Evolutionary conservation across 2,329 filamentous ascomycete species (phyloP), one percentile per base, ranked within the genome.

Genomic region (Ascochyta rabiei): DNA sequence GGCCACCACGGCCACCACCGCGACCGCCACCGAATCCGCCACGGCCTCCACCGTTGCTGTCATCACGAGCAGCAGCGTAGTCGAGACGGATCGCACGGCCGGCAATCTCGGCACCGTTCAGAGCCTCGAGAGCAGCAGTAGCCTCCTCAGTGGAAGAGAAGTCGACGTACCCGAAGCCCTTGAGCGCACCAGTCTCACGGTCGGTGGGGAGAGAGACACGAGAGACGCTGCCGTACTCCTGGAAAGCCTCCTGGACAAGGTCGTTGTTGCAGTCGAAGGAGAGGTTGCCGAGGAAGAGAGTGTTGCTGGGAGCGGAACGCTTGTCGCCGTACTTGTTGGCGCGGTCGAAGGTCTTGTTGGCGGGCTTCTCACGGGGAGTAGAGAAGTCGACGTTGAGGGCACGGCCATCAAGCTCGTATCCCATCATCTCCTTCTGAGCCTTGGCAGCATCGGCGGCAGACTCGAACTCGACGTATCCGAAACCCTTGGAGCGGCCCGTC

Each of bases 81-180:
- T 96, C 93, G 48, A 96, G 86, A 67, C 93, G 90, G 64, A 96
- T 82, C 48, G 84, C 76, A 67, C 93, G 91, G 52, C 89, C 86
- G 61, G 81, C 83, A 67, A 95, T 83, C 56, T 90, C 86, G 51
- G 81, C 81, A 62, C 91, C 91, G 66, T 90, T 87, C 74, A 90
- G 83, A 53, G 82, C 79, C 67, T 88, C 82, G 66, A 91, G 86
- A 21, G 87, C 93, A 67, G 81, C 79, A 79, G 89, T 90, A 69
- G 93, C 91, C 69, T 96, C 92, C 24, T 96, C 91, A 59, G 95
- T 76, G 16, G 89, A 89, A 66, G 81, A 80, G 82, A 93, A 96
- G 72, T 88, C 88, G 61, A 96, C 88, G 75, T 97, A 97, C 50
- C 91, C 93, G 77, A 96, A 96, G 53, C 93, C 93, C 87, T 96